These are phyloP conservation scores for Termitomyces sp. DNA, from an alignment of 768 basidiomycete species.

Conservation along the genomic window DNA sequence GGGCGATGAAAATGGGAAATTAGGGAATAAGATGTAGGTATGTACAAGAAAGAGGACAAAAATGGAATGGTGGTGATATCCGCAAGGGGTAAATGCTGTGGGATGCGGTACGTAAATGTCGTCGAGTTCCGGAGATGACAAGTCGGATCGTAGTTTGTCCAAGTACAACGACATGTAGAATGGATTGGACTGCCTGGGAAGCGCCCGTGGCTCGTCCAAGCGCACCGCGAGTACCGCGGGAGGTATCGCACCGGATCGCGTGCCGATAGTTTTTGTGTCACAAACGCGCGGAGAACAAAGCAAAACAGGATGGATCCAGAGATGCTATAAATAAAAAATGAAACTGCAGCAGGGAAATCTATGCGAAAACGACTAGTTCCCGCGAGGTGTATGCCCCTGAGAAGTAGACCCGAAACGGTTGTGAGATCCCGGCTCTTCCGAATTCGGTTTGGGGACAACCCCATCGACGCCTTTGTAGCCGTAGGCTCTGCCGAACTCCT, in stretches of 20 bases:
- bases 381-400: constrained; percentile 14
- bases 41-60: constrained; percentile 12
- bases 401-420: constrained; percentile 17
- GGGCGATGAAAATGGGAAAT: constrained; percentile 10
- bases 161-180: constrained; percentile 15
- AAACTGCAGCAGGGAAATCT: not conserved
- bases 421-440: constrained; percentile 19
- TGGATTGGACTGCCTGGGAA: not conserved
- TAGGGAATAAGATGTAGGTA: constrained; percentile 14
- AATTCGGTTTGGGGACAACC: constrained; percentile 65
- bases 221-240: not conserved
- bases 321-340: constrained; percentile 10
- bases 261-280: constrained; percentile 1
- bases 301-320: not conserved
- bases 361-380: constrained; percentile 10
- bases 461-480: constrained; percentile 70
- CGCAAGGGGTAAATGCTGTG: constrained; percentile 10
- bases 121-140: constrained; percentile 5
- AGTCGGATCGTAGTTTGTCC: constrained; percentile 8
- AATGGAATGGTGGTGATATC: constrained; percentile 8
- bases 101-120: constrained; percentile 11
- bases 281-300: not conserved
- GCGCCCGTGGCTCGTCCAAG: not conserved
- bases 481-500: constrained; percentile 71
- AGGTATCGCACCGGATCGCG: not conserved